Evolutionary conservation across 1,284 basidiomycete species (phyloP).

Genomic region (Microbotryomycetes sp.): DNA sequence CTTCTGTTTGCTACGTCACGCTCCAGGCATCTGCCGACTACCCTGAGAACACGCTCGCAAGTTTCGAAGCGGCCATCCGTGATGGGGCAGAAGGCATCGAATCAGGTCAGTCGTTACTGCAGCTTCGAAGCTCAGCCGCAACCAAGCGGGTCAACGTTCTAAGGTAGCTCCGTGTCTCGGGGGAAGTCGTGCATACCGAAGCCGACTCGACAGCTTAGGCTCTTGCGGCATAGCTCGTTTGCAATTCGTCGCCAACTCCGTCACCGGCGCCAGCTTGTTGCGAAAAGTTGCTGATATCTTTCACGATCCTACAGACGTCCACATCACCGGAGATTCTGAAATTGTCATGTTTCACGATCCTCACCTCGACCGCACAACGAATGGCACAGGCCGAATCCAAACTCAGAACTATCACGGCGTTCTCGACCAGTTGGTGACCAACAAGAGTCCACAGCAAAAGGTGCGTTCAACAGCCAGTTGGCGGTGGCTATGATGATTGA

Average conservation of each 20-base stretch:
- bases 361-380: slow-evolving; percentile 50
- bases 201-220: too few species aligned
- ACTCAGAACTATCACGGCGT: slow-evolving; percentile 53
- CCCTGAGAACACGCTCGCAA: slow-evolving; percentile 47
- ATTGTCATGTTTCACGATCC: slow-evolving; percentile 97
- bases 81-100: slow-evolving; percentile 94
- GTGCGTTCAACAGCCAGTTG: slow-evolving; percentile 20
- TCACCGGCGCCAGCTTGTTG: neutral
- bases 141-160: neutral
- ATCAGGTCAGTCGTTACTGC: slow-evolving; percentile 50
- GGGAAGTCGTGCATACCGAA: too few species aligned
- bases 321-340: slow-evolving; percentile 81
- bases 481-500: neutral
- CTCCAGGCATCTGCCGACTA: slow-evolving; percentile 71
- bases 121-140: neutral
- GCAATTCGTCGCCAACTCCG: neutral
- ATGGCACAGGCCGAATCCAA: slow-evolving; percentile 50
- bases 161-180: too few species aligned
- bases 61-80: slow-evolving; percentile 84
- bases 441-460: slow-evolving; percentile 59
- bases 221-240: neutral
- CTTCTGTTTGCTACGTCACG: slow-evolving; percentile 13
- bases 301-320: slow-evolving; percentile 66
- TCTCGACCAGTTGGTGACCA: slow-evolving; percentile 76
- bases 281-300: neutral